These are phyloP conservation scores for Onygenales sp. DNA, from an alignment of 2,329 filamentous ascomycete species.

Conservation along the genomic window DNA sequence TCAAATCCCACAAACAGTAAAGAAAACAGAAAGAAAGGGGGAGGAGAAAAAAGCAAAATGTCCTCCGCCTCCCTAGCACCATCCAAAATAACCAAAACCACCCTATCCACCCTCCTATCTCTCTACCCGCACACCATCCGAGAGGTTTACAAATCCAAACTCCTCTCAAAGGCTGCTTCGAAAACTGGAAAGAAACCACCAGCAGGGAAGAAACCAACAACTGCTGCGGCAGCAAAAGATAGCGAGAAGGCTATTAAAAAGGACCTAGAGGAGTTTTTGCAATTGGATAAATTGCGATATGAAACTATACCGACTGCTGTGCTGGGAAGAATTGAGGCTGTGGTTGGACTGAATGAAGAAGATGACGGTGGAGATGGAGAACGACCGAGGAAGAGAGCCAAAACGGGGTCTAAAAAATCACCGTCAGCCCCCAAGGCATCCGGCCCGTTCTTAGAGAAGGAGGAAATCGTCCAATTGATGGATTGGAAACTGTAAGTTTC, in stretches of 20 bases:
- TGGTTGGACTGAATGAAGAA: background rate
- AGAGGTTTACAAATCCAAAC: constrained; percentile 14
- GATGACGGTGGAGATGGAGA: background rate
- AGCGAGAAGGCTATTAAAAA: constrained; percentile 9
- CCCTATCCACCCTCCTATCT: constrained; percentile 7
- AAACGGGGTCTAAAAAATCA: constrained; percentile 8
- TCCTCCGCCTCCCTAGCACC: background rate
- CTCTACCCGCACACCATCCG: constrained; percentile 14
- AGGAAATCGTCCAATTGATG: constrained; percentile 29
- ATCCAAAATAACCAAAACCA: constrained; percentile 6
- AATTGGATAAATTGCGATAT: constrained; percentile 32
- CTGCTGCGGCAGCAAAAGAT: background rate
- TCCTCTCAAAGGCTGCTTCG: constrained; percentile 7
- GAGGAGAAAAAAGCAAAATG: background rate
- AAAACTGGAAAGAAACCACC: background rate
- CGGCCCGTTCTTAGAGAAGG: constrained; percentile 19
- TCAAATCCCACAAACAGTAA: background rate
- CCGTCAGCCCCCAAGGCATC: constrained; percentile 2
- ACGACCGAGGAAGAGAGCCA: constrained; percentile 7
- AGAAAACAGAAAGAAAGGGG: background rate
- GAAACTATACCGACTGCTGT: constrained; percentile 21
- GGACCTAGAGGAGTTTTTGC: constrained; percentile 19
- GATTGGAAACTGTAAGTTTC: constrained; percentile 35
- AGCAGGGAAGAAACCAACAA: background rate
- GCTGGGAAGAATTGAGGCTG: constrained; percentile 4